Evolutionary conservation across 805 yeast species (phyloP), one percentile per base, ranked within the genome.

Genomic region (Nakazawaea ishiwadae): DNA sequence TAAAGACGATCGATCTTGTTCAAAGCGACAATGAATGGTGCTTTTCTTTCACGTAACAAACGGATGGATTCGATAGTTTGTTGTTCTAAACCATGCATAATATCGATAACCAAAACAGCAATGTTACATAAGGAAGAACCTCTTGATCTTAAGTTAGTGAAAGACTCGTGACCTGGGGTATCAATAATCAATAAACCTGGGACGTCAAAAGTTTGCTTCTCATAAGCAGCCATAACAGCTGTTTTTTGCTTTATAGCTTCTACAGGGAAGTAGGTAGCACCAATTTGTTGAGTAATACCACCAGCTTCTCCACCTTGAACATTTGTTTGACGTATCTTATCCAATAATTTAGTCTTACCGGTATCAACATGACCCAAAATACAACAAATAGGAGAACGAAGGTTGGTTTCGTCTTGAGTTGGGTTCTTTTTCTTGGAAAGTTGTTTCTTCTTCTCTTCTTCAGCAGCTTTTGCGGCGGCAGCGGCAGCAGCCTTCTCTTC

Each of bases 221-320:
- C 96, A 60, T 80, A 84, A 49, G 79, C 72, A 44, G 85, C 78
- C 97, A 93, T 91, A 38, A 84, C 95, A 35, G 79, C 84, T 20
- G 98, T 93, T 70, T 93, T 93, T 58, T 80, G 80, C 64, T 82
- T 81, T 56, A 93, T 87, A 32, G 97, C 89, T 23, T 84, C 95
- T 52, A 93, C 89, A 47, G 99, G 99, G 87, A 93, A 93, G 64
- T 93, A 93, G 17, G 99, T 93, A 43, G 99, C 99, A 79, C 99
- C 99, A 60, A 93, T 93, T 69, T 93, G 99, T 76, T 93, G 99
- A 50, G 99, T 93, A 63, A 93, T 93, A 73, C 99, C 99, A 73
- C 99, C 99, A 42, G 99, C 99, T 71, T 93, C 99, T 60, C 99
- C 99, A 63, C 97, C 99, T 72, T 93, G 99, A 47, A 93, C 99